These are phyloP conservation scores for Apophysomyces variabilis DNA, from an alignment of 371 early-diverging fungal genomes.

Conservation along the genomic window DNA sequence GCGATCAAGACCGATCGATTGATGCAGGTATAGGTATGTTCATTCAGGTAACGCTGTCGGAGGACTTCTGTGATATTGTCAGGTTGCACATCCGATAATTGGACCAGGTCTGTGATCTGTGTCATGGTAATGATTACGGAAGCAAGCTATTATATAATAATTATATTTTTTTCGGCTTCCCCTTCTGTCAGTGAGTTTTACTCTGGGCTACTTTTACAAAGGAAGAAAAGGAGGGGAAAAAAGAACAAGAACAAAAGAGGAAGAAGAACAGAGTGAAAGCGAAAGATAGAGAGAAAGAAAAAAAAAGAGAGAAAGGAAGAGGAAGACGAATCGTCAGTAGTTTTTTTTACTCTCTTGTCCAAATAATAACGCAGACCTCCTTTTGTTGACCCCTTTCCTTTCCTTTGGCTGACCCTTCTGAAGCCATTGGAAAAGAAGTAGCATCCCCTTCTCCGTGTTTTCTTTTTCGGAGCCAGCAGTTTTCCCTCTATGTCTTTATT, in stretches of 20 bases:
- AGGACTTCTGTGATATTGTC: conserved; percentile 60
- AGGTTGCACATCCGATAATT: conserved; percentile 27
- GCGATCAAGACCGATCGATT: conserved; percentile 60
- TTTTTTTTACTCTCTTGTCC: background rate
- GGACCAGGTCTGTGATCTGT: conserved; percentile 33
- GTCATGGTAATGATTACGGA: conserved; percentile 16
- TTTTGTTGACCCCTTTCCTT: conserved; percentile 1
- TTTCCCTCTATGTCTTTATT: background rate
- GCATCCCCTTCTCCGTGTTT: background rate
- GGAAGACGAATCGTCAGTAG: background rate
- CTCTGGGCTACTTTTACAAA: conserved; percentile 14
- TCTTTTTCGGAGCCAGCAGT: background rate
- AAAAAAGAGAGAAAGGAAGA: background rate
- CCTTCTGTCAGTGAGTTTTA: background rate
- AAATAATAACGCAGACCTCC: conserved; percentile 7
- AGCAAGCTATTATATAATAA: background rate
- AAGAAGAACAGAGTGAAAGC: background rate
- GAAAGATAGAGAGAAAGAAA: background rate
- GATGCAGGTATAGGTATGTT: conserved; percentile 61
- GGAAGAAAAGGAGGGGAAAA: conserved; percentile 6
- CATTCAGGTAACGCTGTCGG: conserved; percentile 58
- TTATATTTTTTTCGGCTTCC: background rate
- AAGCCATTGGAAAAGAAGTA: conserved; percentile 1
- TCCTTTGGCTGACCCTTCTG: background rate
- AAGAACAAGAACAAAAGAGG: background rate